phyloP scores from a whole-genome alignment of 768 basidiomycete species.

The Tricholoma matsutake region DNA sequence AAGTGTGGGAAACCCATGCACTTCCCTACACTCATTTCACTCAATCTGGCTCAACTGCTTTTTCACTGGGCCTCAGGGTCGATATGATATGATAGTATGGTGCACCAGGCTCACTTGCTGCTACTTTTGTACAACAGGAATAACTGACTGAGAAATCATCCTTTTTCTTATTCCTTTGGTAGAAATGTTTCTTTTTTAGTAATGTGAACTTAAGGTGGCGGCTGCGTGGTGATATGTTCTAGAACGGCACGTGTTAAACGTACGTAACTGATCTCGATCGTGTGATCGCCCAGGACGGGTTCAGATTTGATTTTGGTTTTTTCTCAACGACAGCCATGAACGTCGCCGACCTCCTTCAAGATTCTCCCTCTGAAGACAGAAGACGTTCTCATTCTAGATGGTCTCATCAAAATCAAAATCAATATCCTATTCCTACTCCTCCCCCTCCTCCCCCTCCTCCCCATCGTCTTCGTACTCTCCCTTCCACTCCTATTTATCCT shows the following conservation, averaged over 20 bases:
- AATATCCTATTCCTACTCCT: conserved; percentile 10
- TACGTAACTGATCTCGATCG: conserved; percentile 20
- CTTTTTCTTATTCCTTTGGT: too few relatives aligned
- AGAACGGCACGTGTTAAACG: neutral
- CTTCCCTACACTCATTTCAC: too few relatives aligned
- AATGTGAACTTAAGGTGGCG: too few relatives aligned
- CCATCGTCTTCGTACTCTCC: neutral
- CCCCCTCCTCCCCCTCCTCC: neutral
- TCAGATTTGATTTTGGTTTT: conserved; percentile 13
- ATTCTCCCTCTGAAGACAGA: conserved; percentile 59
- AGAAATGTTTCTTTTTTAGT: too few relatives aligned
- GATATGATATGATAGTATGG: too few relatives aligned
- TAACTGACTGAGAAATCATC: too few relatives aligned
- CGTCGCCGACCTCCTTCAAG: conserved; percentile 65
- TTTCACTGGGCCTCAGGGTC: too few relatives aligned
- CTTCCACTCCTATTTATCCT: conserved; percentile 2
- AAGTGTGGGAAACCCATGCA: too few relatives aligned
- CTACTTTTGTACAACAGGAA: too few relatives aligned
- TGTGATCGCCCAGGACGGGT: conserved; percentile 18
- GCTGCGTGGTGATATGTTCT: too few relatives aligned
- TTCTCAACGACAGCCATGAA: conserved; percentile 45
- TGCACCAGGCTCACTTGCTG: too few relatives aligned
- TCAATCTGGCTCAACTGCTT: too few relatives aligned
- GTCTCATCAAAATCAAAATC: conserved; percentile 27
- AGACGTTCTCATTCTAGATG: conserved; percentile 19